A percentile compares a stretch with the other conserved stretches of the same genome.
These are phyloP conservation scores for Knoxdaviesia proteae DNA, from an alignment of 2,329 filamentous ascomycete species.

Conservation along the genomic window DNA sequence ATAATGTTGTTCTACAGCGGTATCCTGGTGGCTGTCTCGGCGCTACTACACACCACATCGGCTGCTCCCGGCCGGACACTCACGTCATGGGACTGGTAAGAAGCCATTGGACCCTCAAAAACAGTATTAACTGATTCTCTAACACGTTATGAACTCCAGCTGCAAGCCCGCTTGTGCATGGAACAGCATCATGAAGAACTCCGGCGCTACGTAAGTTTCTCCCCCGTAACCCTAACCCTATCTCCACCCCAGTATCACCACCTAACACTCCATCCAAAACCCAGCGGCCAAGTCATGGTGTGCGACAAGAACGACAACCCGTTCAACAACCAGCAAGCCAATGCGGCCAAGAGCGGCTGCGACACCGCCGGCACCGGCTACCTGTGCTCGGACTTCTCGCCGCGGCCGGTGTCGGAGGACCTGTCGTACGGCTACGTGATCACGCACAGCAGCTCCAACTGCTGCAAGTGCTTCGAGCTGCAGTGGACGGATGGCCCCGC, in stretches of 20 bases:
- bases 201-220: neutral
- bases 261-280: slow-evolving; percentile 2
- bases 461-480: slow-evolving; percentile 9
- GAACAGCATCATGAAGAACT: neutral
- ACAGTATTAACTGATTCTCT: neutral
- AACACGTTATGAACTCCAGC: slow-evolving; percentile 1
- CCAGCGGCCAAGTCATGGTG: slow-evolving; percentile 7
- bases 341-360: slow-evolving; percentile 4
- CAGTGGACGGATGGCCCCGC: slow-evolving; percentile 7
- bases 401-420: slow-evolving; percentile 6
- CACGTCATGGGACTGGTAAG: slow-evolving; percentile 8
- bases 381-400: slow-evolving; percentile 7
- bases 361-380: slow-evolving; percentile 3
- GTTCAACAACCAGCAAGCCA: slow-evolving; percentile 7
- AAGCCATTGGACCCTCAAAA: neutral
- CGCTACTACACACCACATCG: neutral
- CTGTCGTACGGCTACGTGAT: slow-evolving; percentile 8
- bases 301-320: slow-evolving; percentile 11
- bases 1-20: neutral
- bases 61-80: slow-evolving; percentile 1
- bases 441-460: slow-evolving; percentile 6
- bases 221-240: neutral
- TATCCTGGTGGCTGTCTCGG: neutral
- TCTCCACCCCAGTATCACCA: neutral
- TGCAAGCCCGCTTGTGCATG: slow-evolving; percentile 8